These are phyloP conservation scores for Hypomyces perniciosus DNA, from an alignment of 2,329 filamentous ascomycete species.

Conservation along the genomic window DNA sequence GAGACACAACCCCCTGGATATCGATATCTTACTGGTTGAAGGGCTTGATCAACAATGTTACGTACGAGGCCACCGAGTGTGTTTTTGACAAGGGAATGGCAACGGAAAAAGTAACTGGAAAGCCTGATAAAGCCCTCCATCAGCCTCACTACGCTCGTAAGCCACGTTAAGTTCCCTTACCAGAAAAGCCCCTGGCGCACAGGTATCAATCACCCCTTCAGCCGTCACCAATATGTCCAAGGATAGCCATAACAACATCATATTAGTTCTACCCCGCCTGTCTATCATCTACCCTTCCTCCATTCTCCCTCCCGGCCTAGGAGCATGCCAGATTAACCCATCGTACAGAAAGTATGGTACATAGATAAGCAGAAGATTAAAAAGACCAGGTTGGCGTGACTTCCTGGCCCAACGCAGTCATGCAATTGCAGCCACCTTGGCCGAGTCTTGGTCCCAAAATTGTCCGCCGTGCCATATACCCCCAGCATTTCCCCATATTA, in stretches of 20 bases:
- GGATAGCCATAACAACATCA: not conserved
- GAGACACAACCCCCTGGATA: not conserved
- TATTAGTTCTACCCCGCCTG: constrained; percentile 1
- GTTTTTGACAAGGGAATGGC: too few relatives aligned
- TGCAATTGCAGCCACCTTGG: constrained; percentile 6
- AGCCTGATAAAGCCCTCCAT: too few relatives aligned
- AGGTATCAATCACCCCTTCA: too few relatives aligned
- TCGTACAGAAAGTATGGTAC: constrained; percentile 13
- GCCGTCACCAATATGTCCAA: too few relatives aligned
- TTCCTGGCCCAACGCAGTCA: constrained; percentile 9
- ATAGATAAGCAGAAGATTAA: constrained; percentile 10
- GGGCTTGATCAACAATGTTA: not conserved
- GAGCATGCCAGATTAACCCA: constrained; percentile 7
- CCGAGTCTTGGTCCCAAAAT: constrained; percentile 7
- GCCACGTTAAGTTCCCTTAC: too few relatives aligned
- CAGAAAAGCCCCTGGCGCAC: too few relatives aligned
- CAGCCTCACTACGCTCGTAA: too few relatives aligned
- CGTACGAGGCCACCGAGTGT: too few relatives aligned
- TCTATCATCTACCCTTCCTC: not conserved
- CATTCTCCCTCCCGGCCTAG: constrained; percentile 1
- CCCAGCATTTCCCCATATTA: constrained; percentile 11
- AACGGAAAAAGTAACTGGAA: too few relatives aligned
- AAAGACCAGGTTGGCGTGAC: constrained; percentile 4
- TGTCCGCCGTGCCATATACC: constrained; percentile 11
- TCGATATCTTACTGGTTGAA: not conserved